Base-by-base conservation (phyloP, 2,329 filamentous ascomycete genomes). In the Seiridium cupressi region DNA sequence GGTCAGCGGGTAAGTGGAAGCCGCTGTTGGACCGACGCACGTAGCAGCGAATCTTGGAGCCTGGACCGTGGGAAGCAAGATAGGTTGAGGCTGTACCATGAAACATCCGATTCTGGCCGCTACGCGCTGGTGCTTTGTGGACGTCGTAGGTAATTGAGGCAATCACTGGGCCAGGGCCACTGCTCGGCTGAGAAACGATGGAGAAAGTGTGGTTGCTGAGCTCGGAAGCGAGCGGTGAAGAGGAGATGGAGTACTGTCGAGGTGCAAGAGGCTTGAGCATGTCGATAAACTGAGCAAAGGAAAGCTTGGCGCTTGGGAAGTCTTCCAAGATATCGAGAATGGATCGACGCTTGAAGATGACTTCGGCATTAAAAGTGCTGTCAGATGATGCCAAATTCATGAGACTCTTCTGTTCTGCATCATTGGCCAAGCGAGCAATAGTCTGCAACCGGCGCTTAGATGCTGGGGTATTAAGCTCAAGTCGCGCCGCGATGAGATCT, bases 211-310 rank as follows among this genome's bases (percentile, higher is more conserved):
- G 18, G 18, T 26, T 26, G 18, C 18, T 26, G 18, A 55, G 18
- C 31, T 55, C 51, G 3, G 51, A 75, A 62, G 71, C 73, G 1
- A 84, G 72, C 0, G 83, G 82, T 0, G 82, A 84, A 0, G 81
- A 84, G 1, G 83, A 85, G 65, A 86, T 85, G 10, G 79, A 82
- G 69, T 86, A 86, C 60, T 85, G 81, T 26, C 84, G 79, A 13
- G 83, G 73, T 3, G 83, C 79, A 79, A 89, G 84, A 0, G 84
- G 81, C 1, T 82, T 80, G 2, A 86, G 79, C 74, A 85, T 82
- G 51, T 78, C 74, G 3, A 88, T 74, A 72, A 84, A 88, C 40
- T 79, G 74, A 5, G 76, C 76, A 36, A 88, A 77, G 0, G 83
- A 74, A 0, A 87, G 69, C 2, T 78, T 71, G 57, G 84, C 76